Evolutionary conservation across 257 asterid genomes (phyloP).

Genomic region (Cynanchum wilfordii): DNA sequence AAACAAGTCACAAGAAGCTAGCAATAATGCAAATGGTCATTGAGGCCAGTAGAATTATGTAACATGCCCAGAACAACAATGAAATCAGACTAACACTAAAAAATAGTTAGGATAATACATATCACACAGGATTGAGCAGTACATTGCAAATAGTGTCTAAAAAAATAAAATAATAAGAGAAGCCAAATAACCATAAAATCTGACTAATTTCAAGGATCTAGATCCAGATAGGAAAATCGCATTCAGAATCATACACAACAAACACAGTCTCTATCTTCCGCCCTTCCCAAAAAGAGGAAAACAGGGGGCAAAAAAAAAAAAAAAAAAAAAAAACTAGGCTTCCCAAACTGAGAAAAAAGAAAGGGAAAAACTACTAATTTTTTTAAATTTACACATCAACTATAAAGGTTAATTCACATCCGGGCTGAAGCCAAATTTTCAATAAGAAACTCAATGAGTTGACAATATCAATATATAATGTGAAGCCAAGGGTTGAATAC

Average conservation of each 20-base stretch:
- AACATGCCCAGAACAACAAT: not conserved
- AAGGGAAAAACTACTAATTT: not conserved
- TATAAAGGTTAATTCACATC: too few relatives aligned
- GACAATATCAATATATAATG: too few relatives aligned
- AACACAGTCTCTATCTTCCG: not conserved
- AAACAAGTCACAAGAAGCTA: not conserved
- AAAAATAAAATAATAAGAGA: not conserved
- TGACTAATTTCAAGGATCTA: not conserved
- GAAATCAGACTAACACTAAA: not conserved
- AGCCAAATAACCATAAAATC: not conserved
- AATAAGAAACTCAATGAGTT: too few relatives aligned
- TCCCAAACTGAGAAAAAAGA: not conserved
- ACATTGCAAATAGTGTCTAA: not conserved
- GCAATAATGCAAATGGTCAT: not conserved
- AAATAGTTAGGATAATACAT: not conserved
- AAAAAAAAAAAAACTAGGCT: not conserved
- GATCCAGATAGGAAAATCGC: not conserved
- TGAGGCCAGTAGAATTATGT: not conserved
- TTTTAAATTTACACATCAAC: too few relatives aligned
- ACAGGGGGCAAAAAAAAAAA: too few relatives aligned
- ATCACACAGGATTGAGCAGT: not conserved
- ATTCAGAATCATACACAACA: not conserved
- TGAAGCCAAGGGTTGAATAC: too few relatives aligned
- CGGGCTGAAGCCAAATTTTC: too few relatives aligned
- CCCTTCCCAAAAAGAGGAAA: too few relatives aligned